phyloP scores from a whole-genome alignment of 192 early-diverging fungal genomes.

The Geranomyces michiganensis region DNA sequence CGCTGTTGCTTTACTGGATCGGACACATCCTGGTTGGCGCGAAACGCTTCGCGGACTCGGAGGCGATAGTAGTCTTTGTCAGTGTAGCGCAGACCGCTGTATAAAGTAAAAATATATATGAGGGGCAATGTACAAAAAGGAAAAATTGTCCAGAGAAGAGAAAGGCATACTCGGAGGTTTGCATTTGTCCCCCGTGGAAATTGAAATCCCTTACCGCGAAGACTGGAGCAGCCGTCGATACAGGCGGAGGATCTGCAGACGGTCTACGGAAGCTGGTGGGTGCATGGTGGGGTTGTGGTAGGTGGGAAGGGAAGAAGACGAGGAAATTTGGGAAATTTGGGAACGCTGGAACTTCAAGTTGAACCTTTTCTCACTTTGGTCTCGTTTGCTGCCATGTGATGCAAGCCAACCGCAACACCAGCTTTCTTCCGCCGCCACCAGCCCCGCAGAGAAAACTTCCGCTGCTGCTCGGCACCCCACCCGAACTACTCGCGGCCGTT shows the following conservation, averaged over 20 bases:
- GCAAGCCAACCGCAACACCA: too few species aligned
- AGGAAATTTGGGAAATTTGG: too few species aligned
- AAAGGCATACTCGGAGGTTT: neutral
- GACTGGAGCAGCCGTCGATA: slow-evolving; percentile 25
- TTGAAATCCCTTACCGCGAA: slow-evolving; percentile 13
- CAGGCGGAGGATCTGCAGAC: slow-evolving; percentile 16
- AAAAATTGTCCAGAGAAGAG: neutral
- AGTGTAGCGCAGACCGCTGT: slow-evolving; percentile 22
- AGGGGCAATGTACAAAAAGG: neutral
- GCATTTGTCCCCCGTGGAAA: too few species aligned
- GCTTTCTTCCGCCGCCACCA: too few species aligned
- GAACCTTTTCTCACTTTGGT: too few species aligned
- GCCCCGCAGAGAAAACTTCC: too few species aligned
- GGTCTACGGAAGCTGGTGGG: slow-evolving; percentile 7
- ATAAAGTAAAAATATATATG: too few species aligned
- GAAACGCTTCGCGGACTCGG: slow-evolving; percentile 23
- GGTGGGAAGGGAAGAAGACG: too few species aligned
- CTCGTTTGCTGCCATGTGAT: too few species aligned
- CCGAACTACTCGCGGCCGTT: neutral
- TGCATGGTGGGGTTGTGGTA: too few species aligned
- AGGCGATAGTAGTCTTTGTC: slow-evolving; percentile 31
- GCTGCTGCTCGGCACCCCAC: neutral
- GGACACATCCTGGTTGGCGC: slow-evolving; percentile 27
- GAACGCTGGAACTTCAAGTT: too few species aligned
- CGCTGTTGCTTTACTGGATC: slow-evolving; percentile 25